phyloP scores from a whole-genome alignment of 2,329 filamentous ascomycete species.

The Cladosporium sp. region DNA sequence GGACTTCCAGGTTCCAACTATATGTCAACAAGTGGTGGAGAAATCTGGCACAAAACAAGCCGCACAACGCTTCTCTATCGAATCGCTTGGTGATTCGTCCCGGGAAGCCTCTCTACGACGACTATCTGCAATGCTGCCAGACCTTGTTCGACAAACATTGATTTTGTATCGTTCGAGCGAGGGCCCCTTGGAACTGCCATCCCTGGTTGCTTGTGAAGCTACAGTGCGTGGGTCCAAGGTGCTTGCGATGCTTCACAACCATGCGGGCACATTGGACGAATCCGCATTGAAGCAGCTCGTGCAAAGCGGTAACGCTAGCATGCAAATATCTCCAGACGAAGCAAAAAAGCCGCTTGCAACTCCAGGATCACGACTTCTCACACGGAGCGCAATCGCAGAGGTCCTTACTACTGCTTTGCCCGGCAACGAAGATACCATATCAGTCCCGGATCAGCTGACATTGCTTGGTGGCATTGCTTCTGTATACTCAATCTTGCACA shows the following conservation, averaged over 20 bases:
- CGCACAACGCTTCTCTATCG: conserved; percentile 19
- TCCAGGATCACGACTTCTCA: conserved; percentile 4
- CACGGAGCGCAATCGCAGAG: conserved; percentile 18
- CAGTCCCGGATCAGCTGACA: conserved; percentile 48
- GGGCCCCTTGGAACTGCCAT: conserved; percentile 62
- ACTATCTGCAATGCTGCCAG: conserved; percentile 59
- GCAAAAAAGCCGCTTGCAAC: background rate
- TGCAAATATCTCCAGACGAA: background rate
- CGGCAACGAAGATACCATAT: conserved; percentile 25
- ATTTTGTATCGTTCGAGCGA: conserved; percentile 63
- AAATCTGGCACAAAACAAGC: conserved; percentile 21
- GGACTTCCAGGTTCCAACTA: conserved; percentile 65
- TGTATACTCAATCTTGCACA: conserved; percentile 73
- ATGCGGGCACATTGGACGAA: conserved; percentile 58
- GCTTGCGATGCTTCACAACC: conserved; percentile 61
- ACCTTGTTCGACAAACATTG: conserved; percentile 69
- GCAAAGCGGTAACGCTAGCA: conserved; percentile 19
- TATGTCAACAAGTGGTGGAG: conserved; percentile 29
- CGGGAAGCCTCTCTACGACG: conserved; percentile 38
- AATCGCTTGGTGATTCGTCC: conserved; percentile 14
- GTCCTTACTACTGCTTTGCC: conserved; percentile 23
- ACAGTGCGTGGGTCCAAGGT: conserved; percentile 69
- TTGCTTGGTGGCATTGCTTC: conserved; percentile 81
- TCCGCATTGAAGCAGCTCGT: conserved; percentile 48
- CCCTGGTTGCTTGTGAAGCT: conserved; percentile 66